Conservation (phyloP, 225 moss, liverwort and hornwort genomes). For the Pleurozium schreberi region DNA sequence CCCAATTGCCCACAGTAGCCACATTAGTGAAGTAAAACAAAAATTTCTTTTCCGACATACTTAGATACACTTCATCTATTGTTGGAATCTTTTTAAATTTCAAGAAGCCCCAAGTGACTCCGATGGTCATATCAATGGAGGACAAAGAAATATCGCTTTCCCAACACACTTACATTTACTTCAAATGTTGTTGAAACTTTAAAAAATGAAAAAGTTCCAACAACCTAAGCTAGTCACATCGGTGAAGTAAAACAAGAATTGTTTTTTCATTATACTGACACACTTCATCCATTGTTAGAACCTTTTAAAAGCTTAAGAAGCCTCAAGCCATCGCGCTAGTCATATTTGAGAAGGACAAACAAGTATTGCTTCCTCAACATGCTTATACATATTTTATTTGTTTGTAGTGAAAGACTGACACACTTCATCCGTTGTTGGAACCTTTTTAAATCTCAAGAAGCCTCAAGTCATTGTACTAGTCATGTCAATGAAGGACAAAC, state of each 20-base stretch:
- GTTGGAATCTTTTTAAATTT: neutral
- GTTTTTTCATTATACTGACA: rapidly evolving
- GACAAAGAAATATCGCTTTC: neutral
- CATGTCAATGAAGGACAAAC: no score
- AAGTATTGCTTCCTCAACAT: neutral
- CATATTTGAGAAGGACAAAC: neutral
- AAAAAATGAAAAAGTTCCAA: rapidly evolving
- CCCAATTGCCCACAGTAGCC: neutral
- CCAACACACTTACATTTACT: neutral
- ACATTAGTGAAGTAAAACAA: neutral
- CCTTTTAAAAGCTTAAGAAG: no score
- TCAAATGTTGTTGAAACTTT: neutral
- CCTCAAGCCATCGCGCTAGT: rapidly evolving
- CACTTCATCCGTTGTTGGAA: no score
- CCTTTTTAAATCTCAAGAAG: no score
- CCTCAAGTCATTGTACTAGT: no score
- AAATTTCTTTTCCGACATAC: neutral
- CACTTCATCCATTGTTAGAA: rapidly evolving
- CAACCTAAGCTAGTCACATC: rapidly evolving
- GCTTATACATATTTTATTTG: rapidly evolving
- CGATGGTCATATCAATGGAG: neutral
- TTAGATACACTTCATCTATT: neutral
- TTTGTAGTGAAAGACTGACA: no score
- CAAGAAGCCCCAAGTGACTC: neutral
- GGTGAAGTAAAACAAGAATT: neutral